phyloP scores from a whole-genome alignment of 352 stramenopile genomes.

The Globisporangium lucens region DNA sequence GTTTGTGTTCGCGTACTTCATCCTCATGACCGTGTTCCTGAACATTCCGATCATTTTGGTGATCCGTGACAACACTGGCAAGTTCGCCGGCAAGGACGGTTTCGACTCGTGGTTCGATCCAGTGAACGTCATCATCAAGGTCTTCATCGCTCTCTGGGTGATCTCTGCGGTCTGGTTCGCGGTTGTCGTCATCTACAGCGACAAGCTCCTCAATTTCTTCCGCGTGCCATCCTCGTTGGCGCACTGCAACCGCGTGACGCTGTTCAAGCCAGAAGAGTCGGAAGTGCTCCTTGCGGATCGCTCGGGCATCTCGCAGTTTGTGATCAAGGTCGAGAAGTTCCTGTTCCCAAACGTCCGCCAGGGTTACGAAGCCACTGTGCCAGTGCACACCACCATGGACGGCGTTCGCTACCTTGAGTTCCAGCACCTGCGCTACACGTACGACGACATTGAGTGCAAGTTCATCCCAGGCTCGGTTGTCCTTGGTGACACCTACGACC shows the following conservation, averaged over 20 bases:
- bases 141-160: conserved; percentile 61
- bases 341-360: conserved; percentile 39
- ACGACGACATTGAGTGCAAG: conserved; percentile 38
- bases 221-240: conserved; percentile 37
- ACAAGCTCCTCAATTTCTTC: conserved; percentile 64
- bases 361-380: conserved; percentile 52
- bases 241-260: conserved; percentile 45
- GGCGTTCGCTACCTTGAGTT: conserved; percentile 50
- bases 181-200: conserved; percentile 37
- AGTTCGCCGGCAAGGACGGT: conserved; percentile 30
- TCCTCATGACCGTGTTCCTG: conserved; percentile 48
- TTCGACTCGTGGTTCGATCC: conserved; percentile 56
- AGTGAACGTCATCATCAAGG: conserved; percentile 48
- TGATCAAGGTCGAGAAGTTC: conserved; percentile 46
- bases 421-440: conserved; percentile 63
- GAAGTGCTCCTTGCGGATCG: conserved; percentile 57
- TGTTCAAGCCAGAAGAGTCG: conserved; percentile 56
- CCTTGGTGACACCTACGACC: conserved; percentile 39
- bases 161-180: conserved; percentile 51
- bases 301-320: conserved; percentile 52
- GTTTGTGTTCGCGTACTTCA: conserved; percentile 56
- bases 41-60: conserved; percentile 53
- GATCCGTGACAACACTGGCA: conserved; percentile 57
- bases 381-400: conserved; percentile 32
- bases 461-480: conserved; percentile 55